Evolutionary conservation across 805 yeast species (phyloP), one percentile per base, ranked within the genome.

Genomic region (Candida rishiriensis): DNA sequence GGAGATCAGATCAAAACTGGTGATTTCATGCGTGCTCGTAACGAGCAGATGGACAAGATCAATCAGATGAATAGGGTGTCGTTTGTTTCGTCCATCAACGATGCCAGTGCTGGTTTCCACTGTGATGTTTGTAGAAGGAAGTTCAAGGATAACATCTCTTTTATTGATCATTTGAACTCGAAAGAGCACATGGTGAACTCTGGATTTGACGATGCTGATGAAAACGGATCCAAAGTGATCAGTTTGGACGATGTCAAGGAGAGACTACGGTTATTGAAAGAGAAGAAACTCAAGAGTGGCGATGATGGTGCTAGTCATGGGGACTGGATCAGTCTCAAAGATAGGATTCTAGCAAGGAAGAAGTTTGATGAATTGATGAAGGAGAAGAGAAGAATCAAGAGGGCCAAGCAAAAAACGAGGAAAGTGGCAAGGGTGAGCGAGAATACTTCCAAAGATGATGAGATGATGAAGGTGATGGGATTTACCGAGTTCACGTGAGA

Each of bases 71-170:
- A 53, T 35, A 51, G 40, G 29, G 42, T 56, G 1, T 45, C 59
- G 1, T 54, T 64, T 43, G 61, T 63, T 1, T 53, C 59, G 9
- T 49, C 57, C 0, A 38, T 49, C 18, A 54, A 46, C 34, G 41
- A 55, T 8, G 73, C 73, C 43, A 78, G 85, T 21, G 86, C 87
- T 48, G 97, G 97, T 17, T 91, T 91, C 64, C 76, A 76, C 54
- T 93, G 99, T 64, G 85, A 83, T 10, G 62, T 78, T 1, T 93
- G 99, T 63, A 78, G 83, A 50, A 62, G 87, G 46, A 83, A 91
- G 2, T 91, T 79, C 65, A 81, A 88, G 57, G 97, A 93, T 60
- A 84, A 85, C 44, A 66, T 88, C 52, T 85, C 88, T 49, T 80
- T 81, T 59, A 72, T 88, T 3, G 95, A 90, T 58, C 98, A 93